phyloP scores from a whole-genome alignment of 495 filamentous ascomycete species.

The Aspergillus asperescens region DNA sequence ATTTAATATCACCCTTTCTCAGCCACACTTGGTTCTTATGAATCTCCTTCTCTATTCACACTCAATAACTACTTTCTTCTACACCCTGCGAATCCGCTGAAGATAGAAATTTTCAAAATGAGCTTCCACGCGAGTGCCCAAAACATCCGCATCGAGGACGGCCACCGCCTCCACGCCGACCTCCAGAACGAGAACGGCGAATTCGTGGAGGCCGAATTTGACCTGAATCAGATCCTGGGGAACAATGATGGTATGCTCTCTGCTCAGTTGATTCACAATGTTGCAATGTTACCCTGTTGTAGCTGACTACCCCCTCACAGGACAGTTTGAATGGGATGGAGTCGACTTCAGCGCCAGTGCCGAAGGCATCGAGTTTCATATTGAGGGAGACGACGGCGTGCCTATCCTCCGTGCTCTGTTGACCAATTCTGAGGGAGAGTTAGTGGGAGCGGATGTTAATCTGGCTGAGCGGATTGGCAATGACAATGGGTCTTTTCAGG shows the following conservation, averaged over 20 bases:
- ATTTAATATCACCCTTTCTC: no score
- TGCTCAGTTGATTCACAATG: background rate
- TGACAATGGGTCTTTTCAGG: constrained; percentile 24
- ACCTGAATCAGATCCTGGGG: constrained; percentile 1
- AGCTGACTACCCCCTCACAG: constrained; percentile 19
- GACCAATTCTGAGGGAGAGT: constrained; percentile 21
- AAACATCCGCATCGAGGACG: background rate
- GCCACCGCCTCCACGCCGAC: background rate
- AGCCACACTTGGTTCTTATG: no score
- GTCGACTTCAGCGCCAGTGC: constrained; percentile 36
- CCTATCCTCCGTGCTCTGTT: constrained; percentile 39
- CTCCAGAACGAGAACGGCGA: constrained; percentile 1
- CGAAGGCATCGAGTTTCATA: constrained; percentile 30
- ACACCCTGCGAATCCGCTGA: no score
- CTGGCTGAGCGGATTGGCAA: constrained; percentile 41
- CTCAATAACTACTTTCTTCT: no score
- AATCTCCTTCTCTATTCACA: no score
- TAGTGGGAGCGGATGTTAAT: constrained; percentile 32
- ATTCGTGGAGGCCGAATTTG: background rate
- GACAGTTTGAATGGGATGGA: constrained; percentile 43
- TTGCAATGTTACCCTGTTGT: background rate
- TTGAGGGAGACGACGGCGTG: constrained; percentile 36
- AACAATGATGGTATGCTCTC: constrained; percentile 1
- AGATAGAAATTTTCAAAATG: no score
- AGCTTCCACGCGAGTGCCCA: constrained; percentile 4